phyloP scores from a whole-genome alignment of 2,329 filamentous ascomycete species.

The Fusarium armeniacum region DNA sequence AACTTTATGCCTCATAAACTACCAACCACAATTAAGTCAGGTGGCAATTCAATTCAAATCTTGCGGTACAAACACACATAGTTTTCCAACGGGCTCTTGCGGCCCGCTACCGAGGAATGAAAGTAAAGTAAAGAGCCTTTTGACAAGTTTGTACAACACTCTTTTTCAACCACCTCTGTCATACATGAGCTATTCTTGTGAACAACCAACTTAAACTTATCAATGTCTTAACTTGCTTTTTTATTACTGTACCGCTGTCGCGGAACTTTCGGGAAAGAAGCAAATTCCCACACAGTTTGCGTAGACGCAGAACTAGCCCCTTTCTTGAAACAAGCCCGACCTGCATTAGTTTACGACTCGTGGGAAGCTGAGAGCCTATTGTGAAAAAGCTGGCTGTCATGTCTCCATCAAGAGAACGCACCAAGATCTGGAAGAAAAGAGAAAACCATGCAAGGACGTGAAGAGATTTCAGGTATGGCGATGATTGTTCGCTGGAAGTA shows the following conservation, averaged over 20 bases:
- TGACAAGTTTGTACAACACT: slow-evolving; percentile 14
- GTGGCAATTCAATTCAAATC: slow-evolving; percentile 9
- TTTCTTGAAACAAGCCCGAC: slow-evolving; percentile 43
- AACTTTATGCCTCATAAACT: slow-evolving; percentile 30
- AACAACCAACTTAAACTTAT: neutral
- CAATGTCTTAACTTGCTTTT: neutral
- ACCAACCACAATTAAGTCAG: slow-evolving; percentile 9
- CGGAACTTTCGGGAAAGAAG: slow-evolving; percentile 7
- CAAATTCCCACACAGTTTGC: slow-evolving; percentile 34
- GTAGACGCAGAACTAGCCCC: slow-evolving; percentile 4
- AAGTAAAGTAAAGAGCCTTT: neutral
- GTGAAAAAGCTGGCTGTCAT: slow-evolving; percentile 16
- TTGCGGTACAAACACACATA: slow-evolving; percentile 20
- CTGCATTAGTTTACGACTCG: slow-evolving; percentile 44
- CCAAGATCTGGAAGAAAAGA: slow-evolving; percentile 4
- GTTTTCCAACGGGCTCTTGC: slow-evolving; percentile 10
- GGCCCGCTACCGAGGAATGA: slow-evolving; percentile 28
- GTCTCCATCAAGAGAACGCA: slow-evolving; percentile 29
- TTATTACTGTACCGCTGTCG: neutral
- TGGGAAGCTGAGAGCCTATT: slow-evolving; percentile 45
- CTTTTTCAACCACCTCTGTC: slow-evolving; percentile 21
- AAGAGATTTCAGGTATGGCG: slow-evolving; percentile 25
- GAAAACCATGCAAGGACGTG: slow-evolving; percentile 28
- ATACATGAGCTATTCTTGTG: slow-evolving; percentile 9
- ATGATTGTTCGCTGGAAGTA: neutral